Evolutionary conservation across 2,329 filamentous ascomycete genomes (phyloP).

Genomic region (Clonostachys sp.): DNA sequence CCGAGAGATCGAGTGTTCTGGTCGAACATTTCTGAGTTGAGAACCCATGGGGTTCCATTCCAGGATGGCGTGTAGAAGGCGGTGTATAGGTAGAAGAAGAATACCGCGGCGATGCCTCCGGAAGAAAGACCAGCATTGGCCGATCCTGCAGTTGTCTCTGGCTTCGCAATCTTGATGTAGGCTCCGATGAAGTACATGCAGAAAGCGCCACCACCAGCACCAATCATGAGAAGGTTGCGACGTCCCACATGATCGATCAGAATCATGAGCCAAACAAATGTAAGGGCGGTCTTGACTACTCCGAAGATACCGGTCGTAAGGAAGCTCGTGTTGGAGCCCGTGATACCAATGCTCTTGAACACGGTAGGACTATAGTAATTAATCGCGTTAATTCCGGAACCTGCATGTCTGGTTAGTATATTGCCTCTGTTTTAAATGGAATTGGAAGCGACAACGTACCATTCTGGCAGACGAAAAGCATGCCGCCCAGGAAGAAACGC

Average conservation of each 20-base stretch:
- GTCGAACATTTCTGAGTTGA: slow-evolving; percentile 73
- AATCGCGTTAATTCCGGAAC: slow-evolving; percentile 68
- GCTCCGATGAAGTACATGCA: slow-evolving; percentile 58
- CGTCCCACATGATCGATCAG: slow-evolving; percentile 51
- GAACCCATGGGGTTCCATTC: slow-evolving; percentile 73
- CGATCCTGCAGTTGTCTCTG: too few species aligned
- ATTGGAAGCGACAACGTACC: slow-evolving; percentile 25
- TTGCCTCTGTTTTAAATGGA: background rate
- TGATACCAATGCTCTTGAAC: slow-evolving; percentile 29
- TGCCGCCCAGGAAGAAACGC: slow-evolving; percentile 68
- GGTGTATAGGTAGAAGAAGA: slow-evolving; percentile 68
- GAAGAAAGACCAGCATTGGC: slow-evolving; percentile 26
- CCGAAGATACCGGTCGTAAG: slow-evolving; percentile 65
- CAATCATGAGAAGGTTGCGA: slow-evolving; percentile 51
- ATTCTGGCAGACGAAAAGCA: slow-evolving; percentile 79
- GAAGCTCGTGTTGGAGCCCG: slow-evolving; percentile 30
- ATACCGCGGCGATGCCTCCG: slow-evolving; percentile 52
- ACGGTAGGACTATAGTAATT: slow-evolving; percentile 62
- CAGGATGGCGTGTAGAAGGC: slow-evolving; percentile 67
- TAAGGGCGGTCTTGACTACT: slow-evolving; percentile 61
- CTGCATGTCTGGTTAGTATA: slow-evolving; percentile 8
- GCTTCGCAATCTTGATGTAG: slow-evolving; percentile 40
- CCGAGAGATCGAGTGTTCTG: slow-evolving; percentile 59
- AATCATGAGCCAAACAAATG: slow-evolving; percentile 59
- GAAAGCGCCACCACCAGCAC: slow-evolving; percentile 51